phyloP scores from a whole-genome alignment of 331 rosid species.

The Acacia pycnantha region DNA sequence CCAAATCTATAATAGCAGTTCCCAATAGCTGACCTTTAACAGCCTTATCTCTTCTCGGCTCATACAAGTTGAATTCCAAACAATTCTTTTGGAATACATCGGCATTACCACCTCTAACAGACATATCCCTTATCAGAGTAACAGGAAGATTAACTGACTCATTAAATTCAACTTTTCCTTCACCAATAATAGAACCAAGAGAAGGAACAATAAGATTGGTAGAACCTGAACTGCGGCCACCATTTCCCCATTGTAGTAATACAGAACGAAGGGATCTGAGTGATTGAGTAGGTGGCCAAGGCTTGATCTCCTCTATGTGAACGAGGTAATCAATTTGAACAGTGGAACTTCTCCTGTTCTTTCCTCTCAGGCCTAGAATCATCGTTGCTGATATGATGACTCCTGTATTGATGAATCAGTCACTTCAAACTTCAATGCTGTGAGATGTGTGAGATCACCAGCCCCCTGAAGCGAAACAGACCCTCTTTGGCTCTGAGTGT shows the following conservation, averaged over 20 bases:
- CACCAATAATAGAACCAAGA: constrained; percentile 67
- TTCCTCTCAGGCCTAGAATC: constrained; percentile 63
- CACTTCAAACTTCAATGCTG: constrained; percentile 24
- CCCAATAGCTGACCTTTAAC: constrained; percentile 77
- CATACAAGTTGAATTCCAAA: constrained; percentile 67
- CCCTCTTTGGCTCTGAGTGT: background rate
- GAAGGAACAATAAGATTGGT: constrained; percentile 63
- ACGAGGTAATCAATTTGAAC: constrained; percentile 58
- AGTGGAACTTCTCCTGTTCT: constrained; percentile 49
- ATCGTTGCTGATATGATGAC: constrained; percentile 34
- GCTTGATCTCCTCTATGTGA: constrained; percentile 74
- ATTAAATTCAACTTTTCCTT: constrained; percentile 74
- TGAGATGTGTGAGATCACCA: constrained; percentile 24
- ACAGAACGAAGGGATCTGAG: constrained; percentile 68
- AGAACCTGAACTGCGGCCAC: constrained; percentile 62
- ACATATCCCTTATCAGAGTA: constrained; percentile 59
- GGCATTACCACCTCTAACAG: constrained; percentile 56
- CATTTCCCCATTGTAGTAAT: constrained; percentile 77
- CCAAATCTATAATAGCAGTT: constrained; percentile 58
- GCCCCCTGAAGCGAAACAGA: constrained; percentile 25
- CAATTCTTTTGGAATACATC: constrained; percentile 69
- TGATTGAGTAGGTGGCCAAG: constrained; percentile 90
- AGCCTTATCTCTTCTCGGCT: constrained; percentile 69
- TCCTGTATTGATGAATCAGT: constrained; percentile 4
- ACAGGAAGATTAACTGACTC: constrained; percentile 61